Percentiles rank a stretch among this genome's conserved stretches.
phyloP scores from a whole-genome alignment of 2,329 filamentous ascomycete species.

The Harringtonia aguacate region DNA sequence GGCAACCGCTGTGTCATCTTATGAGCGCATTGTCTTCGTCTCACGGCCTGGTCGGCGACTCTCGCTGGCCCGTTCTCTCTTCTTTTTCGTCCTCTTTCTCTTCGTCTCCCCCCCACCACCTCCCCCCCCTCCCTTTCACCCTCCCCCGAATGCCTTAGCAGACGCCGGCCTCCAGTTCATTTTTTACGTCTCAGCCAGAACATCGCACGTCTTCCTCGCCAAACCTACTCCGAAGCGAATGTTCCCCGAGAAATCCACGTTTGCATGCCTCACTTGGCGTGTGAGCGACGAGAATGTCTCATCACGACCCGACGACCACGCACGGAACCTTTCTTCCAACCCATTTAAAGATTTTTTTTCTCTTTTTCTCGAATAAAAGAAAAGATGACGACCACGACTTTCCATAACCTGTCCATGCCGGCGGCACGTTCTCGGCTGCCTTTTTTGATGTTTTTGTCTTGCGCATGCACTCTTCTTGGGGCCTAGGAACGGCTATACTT shows the following conservation, averaged over 20 bases:
- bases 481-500: too few relatives aligned
- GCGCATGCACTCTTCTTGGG: too few relatives aligned
- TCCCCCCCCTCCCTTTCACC: neutral
- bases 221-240: neutral
- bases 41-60: neutral
- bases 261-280: neutral
- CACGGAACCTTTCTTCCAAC: neutral
- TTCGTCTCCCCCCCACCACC: neutral
- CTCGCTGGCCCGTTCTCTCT: neutral
- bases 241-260: neutral
- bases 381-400: too few relatives aligned
- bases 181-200: too few relatives aligned
- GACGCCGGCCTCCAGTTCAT: too few relatives aligned
- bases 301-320: slow-evolving; percentile 1
- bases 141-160: neutral
- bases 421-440: too few relatives aligned
- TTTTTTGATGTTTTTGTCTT: too few relatives aligned
- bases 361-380: neutral
- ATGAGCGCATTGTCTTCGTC: slow-evolving; percentile 4
- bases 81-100: neutral
- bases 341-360: neutral
- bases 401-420: too few relatives aligned
- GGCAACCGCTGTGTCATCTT: slow-evolving; percentile 13
- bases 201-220: too few relatives aligned
- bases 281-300: slow-evolving; percentile 1